Evolutionary conservation across 2,329 filamentous ascomycete genomes (phyloP).

Genomic region (Thielaviopsis punctulata): DNA sequence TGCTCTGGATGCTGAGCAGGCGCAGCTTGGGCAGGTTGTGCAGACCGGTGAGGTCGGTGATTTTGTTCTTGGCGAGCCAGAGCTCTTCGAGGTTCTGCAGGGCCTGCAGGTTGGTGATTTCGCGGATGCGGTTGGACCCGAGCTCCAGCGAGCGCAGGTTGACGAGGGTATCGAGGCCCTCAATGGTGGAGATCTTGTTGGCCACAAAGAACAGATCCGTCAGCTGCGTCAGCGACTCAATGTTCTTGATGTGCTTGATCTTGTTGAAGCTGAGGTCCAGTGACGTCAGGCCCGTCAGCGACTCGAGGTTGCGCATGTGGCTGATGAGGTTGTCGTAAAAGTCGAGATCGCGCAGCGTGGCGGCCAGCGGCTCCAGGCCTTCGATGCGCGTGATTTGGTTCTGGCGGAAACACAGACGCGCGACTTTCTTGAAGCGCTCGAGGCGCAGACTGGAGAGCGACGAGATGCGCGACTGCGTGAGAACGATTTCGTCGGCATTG

Average conservation of each 20-base stretch:
- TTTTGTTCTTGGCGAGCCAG: slow-evolving; percentile 95
- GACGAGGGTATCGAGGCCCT: slow-evolving; percentile 59
- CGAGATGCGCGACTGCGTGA: slow-evolving; percentile 69
- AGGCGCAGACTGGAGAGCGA: slow-evolving; percentile 66
- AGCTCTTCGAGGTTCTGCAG: slow-evolving; percentile 68
- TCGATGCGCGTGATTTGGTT: slow-evolving; percentile 74
- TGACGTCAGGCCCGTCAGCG: slow-evolving; percentile 54
- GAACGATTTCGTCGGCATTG: slow-evolving; percentile 62
- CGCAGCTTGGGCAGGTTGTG: slow-evolving; percentile 60
- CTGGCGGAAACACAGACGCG: slow-evolving; percentile 76
- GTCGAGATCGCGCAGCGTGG: slow-evolving; percentile 66
- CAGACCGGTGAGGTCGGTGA: slow-evolving; percentile 65
- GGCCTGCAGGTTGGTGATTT: slow-evolving; percentile 70
- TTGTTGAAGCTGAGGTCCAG: slow-evolving; percentile 97
- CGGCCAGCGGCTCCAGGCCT: slow-evolving; percentile 47
- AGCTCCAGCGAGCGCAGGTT: slow-evolving; percentile 74
- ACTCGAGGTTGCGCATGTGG: slow-evolving; percentile 70
- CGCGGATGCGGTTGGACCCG: slow-evolving; percentile 77
- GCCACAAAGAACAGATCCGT: slow-evolving; percentile 83
- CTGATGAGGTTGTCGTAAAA: slow-evolving; percentile 92
- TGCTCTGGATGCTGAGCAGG: slow-evolving; percentile 87
- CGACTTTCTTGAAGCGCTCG: slow-evolving; percentile 62
- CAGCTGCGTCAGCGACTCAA: slow-evolving; percentile 60
- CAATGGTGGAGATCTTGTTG: slow-evolving; percentile 82
- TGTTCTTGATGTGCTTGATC: slow-evolving; percentile 91